phyloP scores from a whole-genome alignment of 1,284 basidiomycete species.

The Ceratobasidium sp. region DNA sequence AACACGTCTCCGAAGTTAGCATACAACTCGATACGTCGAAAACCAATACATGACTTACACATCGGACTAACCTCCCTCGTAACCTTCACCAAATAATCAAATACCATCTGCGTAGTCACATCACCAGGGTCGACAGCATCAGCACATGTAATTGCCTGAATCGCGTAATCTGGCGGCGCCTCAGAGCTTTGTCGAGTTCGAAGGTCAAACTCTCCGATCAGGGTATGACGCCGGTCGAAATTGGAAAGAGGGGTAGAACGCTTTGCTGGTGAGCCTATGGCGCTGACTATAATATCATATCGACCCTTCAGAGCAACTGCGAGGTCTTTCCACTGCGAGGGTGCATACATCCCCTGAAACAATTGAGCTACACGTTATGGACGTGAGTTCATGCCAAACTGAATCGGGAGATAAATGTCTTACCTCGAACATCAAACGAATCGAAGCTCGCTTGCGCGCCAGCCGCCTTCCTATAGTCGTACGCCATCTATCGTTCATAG shows the following conservation, averaged over 20 bases:
- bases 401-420: background rate
- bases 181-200: background rate
- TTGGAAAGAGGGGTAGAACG: too few species aligned
- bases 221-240: background rate
- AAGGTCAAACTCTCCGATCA: background rate
- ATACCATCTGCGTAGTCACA: constrained; percentile 25
- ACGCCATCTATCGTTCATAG: background rate
- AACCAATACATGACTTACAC: constrained; percentile 1
- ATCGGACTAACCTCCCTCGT: background rate
- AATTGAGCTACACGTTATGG: background rate
- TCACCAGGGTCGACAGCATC: constrained; percentile 36
- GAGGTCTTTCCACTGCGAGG: constrained; percentile 11
- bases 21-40: background rate
- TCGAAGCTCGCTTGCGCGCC: background rate
- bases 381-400: too few species aligned
- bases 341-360: constrained; percentile 25
- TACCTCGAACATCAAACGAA: background rate
- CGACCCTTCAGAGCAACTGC: background rate
- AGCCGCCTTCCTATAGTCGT: background rate
- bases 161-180: constrained; percentile 12
- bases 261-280: background rate
- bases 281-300: too few species aligned
- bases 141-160: constrained; percentile 42
- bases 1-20: too few species aligned
- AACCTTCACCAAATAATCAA: constrained; percentile 9